Evolutionary conservation across 2,329 filamentous ascomycete genomes (phyloP).

Genomic region (Neopestalotiopsis sp.): DNA sequence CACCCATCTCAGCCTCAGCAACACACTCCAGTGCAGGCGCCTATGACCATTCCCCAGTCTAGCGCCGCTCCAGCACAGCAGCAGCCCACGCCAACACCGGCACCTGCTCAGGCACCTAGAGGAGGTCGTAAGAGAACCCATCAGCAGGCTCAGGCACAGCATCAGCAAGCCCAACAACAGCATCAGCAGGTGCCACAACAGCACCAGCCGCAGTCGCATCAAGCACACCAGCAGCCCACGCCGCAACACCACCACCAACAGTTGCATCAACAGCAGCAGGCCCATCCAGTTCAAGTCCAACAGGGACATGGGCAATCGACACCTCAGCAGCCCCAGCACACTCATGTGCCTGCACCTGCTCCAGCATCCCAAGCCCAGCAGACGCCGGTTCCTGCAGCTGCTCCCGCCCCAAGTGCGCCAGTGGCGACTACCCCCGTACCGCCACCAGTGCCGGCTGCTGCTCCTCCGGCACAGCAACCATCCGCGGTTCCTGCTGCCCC

Average conservation of each 20-base stretch:
- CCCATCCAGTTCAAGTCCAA: conserved; percentile 36
- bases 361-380: conserved; percentile 29
- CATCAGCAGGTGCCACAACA: conserved; percentile 30
- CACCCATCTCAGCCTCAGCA: conserved; percentile 34
- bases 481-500: conserved; percentile 33
- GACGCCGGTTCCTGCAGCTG: conserved; percentile 33
- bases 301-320: conserved; percentile 33
- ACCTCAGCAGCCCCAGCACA: conserved; percentile 36
- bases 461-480: conserved; percentile 35
- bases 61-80: conserved; percentile 38
- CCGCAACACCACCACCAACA: conserved; percentile 33
- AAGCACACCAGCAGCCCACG: conserved; percentile 34
- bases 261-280: conserved; percentile 33
- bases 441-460: conserved; percentile 34
- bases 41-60: conserved; percentile 41
- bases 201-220: conserved; percentile 31
- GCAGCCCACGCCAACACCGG: conserved; percentile 39
- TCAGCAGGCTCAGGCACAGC: conserved; percentile 29
- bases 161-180: conserved; percentile 30
- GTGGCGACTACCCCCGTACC: conserved; percentile 30
- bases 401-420: conserved; percentile 31
- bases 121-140: conserved; percentile 39
- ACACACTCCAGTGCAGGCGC: conserved; percentile 42
- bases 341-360: conserved; percentile 18
- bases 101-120: conserved; percentile 36